Conservation (phyloP, 2,329 filamentous ascomycete genomes). For the Pleomassaria siparia region DNA sequence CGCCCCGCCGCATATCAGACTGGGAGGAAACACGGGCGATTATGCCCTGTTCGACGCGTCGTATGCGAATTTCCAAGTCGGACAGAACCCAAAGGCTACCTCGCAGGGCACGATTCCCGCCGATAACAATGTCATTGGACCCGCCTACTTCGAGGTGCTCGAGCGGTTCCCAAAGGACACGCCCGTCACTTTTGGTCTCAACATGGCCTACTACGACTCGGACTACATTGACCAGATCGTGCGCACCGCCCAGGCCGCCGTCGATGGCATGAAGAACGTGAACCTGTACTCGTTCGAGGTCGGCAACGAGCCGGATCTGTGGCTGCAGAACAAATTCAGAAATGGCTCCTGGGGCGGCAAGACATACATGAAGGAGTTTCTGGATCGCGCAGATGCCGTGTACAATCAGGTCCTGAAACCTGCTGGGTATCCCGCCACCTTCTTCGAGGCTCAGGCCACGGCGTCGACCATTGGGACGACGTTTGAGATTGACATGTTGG, state of each 20-base stretch:
- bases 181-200: constrained; percentile 54
- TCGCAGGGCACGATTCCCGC: constrained; percentile 46
- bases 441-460: constrained; percentile 54
- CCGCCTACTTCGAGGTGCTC: constrained; percentile 50
- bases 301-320: constrained; percentile 49
- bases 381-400: constrained; percentile 47
- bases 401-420: constrained; percentile 50
- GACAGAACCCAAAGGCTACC: constrained; percentile 41
- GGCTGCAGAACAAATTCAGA: constrained; percentile 49
- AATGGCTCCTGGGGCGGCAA: constrained; percentile 47
- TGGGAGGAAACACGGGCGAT: constrained; percentile 56
- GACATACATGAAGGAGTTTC: constrained; percentile 50
- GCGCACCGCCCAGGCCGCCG: constrained; percentile 43
- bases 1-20: constrained; percentile 50
- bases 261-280: constrained; percentile 41
- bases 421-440: constrained; percentile 42
- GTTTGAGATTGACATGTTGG: constrained; percentile 50
- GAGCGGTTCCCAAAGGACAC: constrained; percentile 54
- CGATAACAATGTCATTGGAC: constrained; percentile 52
- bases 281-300: constrained; percentile 48
- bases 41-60: constrained; percentile 50
- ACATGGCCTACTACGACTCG: constrained; percentile 50
- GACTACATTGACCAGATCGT: constrained; percentile 50
- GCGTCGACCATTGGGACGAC: constrained; percentile 55
- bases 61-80: constrained; percentile 42